A percentile compares a stretch with the other conserved stretches of the same genome.
Evolutionary conservation across 495 filamentous ascomycete genomes (phyloP).

Genomic region (Podospora anserina): DNA sequence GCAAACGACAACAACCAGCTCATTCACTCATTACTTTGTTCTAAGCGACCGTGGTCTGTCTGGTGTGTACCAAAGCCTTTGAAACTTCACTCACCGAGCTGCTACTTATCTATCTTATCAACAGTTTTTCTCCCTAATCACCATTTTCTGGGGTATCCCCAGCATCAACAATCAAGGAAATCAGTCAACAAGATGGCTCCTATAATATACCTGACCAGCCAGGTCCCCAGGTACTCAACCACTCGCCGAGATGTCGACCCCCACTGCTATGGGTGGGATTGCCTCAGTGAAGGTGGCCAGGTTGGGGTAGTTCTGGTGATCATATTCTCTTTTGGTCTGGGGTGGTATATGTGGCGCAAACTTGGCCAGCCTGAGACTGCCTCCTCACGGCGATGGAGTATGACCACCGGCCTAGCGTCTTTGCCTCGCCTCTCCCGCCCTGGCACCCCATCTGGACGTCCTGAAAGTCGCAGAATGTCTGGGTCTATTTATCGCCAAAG

Average conservation of each 20-base stretch:
- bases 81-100: neutral
- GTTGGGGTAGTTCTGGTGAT: slow-evolving; percentile 21
- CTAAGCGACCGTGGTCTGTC: neutral
- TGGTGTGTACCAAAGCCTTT: neutral
- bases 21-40: neutral
- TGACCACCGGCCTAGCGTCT: neutral
- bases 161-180: neutral
- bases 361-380: neutral
- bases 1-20: neutral
- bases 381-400: neutral
- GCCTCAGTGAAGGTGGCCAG: slow-evolving; percentile 18
- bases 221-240: neutral
- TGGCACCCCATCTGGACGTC: neutral
- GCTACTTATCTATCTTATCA: neutral
- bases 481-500: too few relatives aligned
- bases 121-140: neutral
- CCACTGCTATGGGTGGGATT: slow-evolving; percentile 23
- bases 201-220: neutral
- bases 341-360: neutral
- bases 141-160: neutral
- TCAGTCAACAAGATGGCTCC: slow-evolving; percentile 5
- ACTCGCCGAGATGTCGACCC: neutral
- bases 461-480: neutral
- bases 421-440: neutral
- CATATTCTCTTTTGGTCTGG: neutral